Conservation (phyloP, 139 green algal genomes). For the Picochlorum sp. region DNA sequence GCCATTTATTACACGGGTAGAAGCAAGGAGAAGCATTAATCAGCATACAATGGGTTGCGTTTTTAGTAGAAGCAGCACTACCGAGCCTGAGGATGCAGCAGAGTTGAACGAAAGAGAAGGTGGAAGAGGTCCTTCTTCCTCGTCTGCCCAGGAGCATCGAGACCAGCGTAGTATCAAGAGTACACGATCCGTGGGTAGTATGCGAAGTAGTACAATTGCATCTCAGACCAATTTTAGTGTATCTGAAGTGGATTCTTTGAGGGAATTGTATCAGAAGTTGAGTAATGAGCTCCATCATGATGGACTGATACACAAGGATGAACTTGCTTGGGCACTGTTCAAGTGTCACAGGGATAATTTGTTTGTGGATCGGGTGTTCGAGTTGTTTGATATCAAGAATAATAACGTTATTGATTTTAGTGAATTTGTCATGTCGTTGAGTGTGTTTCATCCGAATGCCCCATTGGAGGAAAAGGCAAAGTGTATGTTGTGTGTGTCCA, state of each 20-base stretch:
- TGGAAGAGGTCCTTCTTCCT: too few relatives aligned
- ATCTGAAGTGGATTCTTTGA: conserved; percentile 44
- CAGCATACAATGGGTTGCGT: not conserved
- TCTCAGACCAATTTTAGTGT: conserved; percentile 32
- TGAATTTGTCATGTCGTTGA: conserved; percentile 53
- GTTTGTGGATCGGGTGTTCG: conserved; percentile 58
- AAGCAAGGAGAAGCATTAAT: too few relatives aligned
- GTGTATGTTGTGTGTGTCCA: conserved; percentile 33
- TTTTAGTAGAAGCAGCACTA: not conserved
- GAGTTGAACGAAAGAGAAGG: too few relatives aligned
- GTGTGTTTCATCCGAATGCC: conserved; percentile 57
- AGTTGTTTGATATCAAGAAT: conserved; percentile 58
- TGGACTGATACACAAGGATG: conserved; percentile 63
- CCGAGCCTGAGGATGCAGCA: too few relatives aligned
- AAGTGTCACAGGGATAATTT: conserved; percentile 48
- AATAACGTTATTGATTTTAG: conserved; percentile 69
- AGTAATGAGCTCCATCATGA: conserved; percentile 51
- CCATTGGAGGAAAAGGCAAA: conserved; percentile 46
- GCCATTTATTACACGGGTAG: too few relatives aligned
- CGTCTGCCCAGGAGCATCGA: too few relatives aligned
- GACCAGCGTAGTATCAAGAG: too few relatives aligned
- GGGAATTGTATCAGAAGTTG: conserved; percentile 41
- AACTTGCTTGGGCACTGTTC: conserved; percentile 59
- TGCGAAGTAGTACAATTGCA: not conserved
- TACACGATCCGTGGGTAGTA: too few relatives aligned